Evolutionary conservation across 148 eudicot species (phyloP), one percentile per base, ranked within the genome.

Genomic region (Nyssa sinensis): DNA sequence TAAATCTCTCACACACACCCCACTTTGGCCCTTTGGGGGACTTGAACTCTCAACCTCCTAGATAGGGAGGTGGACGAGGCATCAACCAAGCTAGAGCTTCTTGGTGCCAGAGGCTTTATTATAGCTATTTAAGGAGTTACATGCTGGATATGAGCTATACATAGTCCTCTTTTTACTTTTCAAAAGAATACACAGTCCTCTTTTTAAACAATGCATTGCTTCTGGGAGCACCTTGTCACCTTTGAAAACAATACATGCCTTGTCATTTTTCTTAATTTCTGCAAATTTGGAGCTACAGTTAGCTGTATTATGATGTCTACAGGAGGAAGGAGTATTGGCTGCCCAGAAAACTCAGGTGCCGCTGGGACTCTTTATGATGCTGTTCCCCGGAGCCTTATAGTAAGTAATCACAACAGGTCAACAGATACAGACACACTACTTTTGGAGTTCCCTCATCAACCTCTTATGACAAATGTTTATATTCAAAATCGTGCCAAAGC

Each of bases 301-400:
- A n/a, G n/a, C n/a, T n/a, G n/a, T n/a, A n/a, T 35, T 71, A 7
- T 71, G 37, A 41, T 86, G 55, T 71, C 59, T 89, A 77, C 95
- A 96, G 99, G 99, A 32, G 99, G 99, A 34, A 85, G 75, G 70
- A 96, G 99, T 87, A 82, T 74, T 74, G 99, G 99, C 67, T 96
- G 99, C 78, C 79, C 80, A 29, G 87, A 83, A 55, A 96, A 96
- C 79, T 84, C 98, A 10, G 99, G 99, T 74, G 99, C 90, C 67
- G 99, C 99, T 64, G 99, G 99, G 71, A 96, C 99, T 63, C 83
- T 96, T 62, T 96, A 86, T 83, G 99, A 96, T 81, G 79, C 88
- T 75, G 95, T 96, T 76, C 89, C 97, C 19, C 93, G 93, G 67
- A 96, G 92, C 81, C 99, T 96, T 74, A 83, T 83, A 25, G 86